A percentile compares a stretch with the other conserved stretches of the same genome.
These are phyloP conservation scores for Ophiostoma piceae DNA, from an alignment of 2,329 filamentous ascomycete species.

Conservation along the genomic window DNA sequence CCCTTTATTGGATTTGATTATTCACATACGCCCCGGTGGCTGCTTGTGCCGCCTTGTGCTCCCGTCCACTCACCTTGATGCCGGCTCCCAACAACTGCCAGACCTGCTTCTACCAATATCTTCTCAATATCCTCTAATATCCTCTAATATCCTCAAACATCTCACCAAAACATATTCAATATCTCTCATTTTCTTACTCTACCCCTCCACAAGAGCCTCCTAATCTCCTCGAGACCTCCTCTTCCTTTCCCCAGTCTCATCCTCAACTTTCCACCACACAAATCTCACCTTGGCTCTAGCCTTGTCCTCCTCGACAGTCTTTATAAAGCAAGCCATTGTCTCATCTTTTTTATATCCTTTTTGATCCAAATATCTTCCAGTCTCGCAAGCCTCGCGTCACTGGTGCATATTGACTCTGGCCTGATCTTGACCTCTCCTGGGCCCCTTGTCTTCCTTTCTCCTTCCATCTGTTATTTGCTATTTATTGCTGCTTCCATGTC, in stretches of 20 bases:
- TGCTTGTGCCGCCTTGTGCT: constrained; percentile 18
- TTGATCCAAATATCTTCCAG: not conserved
- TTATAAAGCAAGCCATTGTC: not conserved
- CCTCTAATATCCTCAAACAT: not conserved
- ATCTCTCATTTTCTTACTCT: not conserved
- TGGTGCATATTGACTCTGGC: not conserved
- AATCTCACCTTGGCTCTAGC: not conserved
- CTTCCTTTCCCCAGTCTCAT: not conserved
- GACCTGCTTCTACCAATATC: not conserved
- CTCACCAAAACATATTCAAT: constrained; percentile 9
- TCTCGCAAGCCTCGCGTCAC: constrained; percentile 1
- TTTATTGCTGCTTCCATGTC: not conserved
- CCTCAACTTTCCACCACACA: not conserved
- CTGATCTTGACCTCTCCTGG: not conserved
- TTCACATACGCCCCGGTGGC: constrained; percentile 21
- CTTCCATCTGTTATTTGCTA: not conserved
- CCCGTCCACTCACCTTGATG: not conserved
- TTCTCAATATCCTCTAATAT: not conserved
- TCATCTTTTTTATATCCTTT: not conserved
- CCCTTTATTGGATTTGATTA: not conserved
- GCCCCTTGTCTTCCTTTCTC: not conserved
- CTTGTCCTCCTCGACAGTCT: constrained; percentile 3
- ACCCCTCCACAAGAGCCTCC: not conserved
- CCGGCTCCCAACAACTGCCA: not conserved
- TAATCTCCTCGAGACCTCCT: not conserved